Evolutionary conservation across 345 rosid genomes (phyloP), one percentile per base, ranked within the genome.

Genomic region (Arabidopsis arenosa): DNA sequence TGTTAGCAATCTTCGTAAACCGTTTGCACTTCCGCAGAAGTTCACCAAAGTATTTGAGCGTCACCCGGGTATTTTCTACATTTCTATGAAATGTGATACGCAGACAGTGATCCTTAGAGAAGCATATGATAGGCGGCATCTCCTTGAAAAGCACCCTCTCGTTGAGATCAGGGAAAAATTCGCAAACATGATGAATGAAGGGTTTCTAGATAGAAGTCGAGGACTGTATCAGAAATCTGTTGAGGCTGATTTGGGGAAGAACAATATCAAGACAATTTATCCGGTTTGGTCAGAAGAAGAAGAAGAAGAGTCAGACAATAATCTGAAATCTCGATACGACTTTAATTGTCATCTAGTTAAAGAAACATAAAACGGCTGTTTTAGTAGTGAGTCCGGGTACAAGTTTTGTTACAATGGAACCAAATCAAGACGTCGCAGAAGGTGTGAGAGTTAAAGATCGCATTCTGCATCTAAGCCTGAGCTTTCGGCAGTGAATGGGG

Each of bases 41-140:
- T 90, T 93, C 55, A 90, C 93, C 2, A 93, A 86, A 85, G 92
- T 87, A 32, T 93, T 93, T 67, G 95, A 90, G 80, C 86, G 95
- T 1, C 98, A 90, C 61, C 98, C 98, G 4, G 93, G 92, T 47
- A 89, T 93, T 11, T 93, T 93, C 77, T 88, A 93, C 80, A 85
- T 90, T 47, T 90, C 95, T 18, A 80, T 23, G 79, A 87, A 85
- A 72, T 72, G 82, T 47, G 86, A 84, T 72, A 86, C 93, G 10
- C 93, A 89, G 80, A 91, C 92, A 28, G 85, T 93, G 55, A 80
- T 93, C 39, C 97, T 93, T 37, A 79, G 92, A 78, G 97, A 91
- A 82, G 92, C 89, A 4, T 93, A 89, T 39, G 88, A 88, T 39
- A 74, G 79, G 52, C 82, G 72, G 33, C 61, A 62, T 63, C 93